Conservation (phyloP, 2,329 filamentous ascomycete species). For the Aciculosporium take region DNA sequence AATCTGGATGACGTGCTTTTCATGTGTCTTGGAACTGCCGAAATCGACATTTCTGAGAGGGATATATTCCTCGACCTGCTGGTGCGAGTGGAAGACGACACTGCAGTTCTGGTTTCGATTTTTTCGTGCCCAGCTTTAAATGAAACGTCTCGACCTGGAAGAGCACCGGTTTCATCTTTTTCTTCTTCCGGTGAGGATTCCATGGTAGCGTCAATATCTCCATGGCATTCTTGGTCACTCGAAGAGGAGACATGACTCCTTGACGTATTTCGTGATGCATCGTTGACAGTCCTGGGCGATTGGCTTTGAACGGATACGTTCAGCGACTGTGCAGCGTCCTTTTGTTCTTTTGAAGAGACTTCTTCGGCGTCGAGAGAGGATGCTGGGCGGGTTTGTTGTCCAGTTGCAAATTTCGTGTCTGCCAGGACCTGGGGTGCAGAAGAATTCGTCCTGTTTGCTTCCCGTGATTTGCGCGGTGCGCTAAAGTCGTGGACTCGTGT, state of each 20-base stretch:
- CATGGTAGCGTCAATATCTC: background rate
- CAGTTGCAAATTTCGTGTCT: background rate
- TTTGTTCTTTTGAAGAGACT: background rate
- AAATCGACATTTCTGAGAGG: conserved; percentile 33
- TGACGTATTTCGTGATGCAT: background rate
- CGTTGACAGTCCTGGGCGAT: background rate
- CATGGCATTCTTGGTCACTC: background rate
- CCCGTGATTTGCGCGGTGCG: conserved; percentile 31
- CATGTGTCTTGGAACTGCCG: conserved; percentile 47
- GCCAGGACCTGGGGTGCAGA: background rate
- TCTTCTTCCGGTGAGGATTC: background rate
- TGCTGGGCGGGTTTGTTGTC: conserved; percentile 6
- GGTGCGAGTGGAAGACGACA: conserved; percentile 14
- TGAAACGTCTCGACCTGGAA: background rate
- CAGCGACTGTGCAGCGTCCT: background rate
- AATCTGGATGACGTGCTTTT: conserved; percentile 68
- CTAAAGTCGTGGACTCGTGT: conserved; percentile 54
- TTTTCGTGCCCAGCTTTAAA: background rate
- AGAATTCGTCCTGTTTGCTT: background rate
- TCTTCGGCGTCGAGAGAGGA: conserved; percentile 9
- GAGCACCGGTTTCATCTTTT: background rate
- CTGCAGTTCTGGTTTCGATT: background rate
- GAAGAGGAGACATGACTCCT: background rate
- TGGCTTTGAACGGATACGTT: background rate
- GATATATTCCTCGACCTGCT: conserved; percentile 39